These are phyloP conservation scores for Mikania micrantha DNA, from an alignment of 129 eudicot species.

Conservation along the genomic window DNA sequence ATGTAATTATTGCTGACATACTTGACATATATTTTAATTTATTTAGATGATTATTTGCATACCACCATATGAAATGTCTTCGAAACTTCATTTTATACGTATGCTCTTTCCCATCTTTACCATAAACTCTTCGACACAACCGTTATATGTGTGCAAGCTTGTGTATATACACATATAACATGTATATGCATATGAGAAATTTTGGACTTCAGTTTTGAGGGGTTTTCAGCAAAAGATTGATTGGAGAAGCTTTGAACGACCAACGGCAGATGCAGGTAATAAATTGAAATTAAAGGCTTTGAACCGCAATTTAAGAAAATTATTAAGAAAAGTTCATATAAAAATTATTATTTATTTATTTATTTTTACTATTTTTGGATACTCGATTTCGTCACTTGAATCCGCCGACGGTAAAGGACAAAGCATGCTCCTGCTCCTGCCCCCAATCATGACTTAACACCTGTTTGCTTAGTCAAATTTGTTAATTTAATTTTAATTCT, in stretches of 20 bases:
- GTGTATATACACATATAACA: neutral
- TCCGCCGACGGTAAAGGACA: conserved; percentile 36
- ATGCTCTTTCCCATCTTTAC: neutral
- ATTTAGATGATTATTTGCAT: neutral
- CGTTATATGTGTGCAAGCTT: no score
- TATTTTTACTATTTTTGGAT: neutral
- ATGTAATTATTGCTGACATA: no score
- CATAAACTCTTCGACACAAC: no score
- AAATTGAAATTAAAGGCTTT: no score
- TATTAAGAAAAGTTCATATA: no score
- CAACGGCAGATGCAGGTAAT: no score
- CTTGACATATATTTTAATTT: no score
- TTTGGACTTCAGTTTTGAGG: neutral
- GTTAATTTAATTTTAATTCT: no score
- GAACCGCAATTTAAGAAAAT: neutral
- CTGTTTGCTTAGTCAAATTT: neutral
- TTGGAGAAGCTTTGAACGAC: conserved; percentile 8
- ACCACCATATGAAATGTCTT: neutral
- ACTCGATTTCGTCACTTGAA: neutral
- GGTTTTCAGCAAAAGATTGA: neutral
- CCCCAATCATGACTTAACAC: conserved; percentile 3
- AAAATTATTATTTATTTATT: no score
- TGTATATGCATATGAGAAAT: neutral
- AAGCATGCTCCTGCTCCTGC: conserved; percentile 1
- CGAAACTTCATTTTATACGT: neutral